Conservation (phyloP, 1,284 basidiomycete genomes). For the Moesziomyces aphidis region DNA sequence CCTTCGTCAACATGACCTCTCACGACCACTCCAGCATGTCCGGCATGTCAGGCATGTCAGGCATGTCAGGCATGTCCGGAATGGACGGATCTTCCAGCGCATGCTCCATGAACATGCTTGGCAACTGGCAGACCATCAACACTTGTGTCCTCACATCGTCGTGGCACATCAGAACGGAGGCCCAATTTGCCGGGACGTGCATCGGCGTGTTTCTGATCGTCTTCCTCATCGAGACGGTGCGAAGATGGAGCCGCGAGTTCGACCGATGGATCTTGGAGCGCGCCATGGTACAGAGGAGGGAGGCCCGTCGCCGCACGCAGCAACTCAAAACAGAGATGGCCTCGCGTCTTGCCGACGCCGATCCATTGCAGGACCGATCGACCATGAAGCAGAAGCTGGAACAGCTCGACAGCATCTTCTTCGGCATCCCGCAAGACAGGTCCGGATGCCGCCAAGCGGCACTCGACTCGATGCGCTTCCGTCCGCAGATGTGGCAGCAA, state of each 20-base stretch:
- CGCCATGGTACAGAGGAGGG: slow-evolving; percentile 23
- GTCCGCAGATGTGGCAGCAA: slow-evolving; percentile 55
- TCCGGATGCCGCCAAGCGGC: slow-evolving; percentile 30
- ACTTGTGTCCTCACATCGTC: slow-evolving; percentile 57
- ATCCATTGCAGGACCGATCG: slow-evolving; percentile 22
- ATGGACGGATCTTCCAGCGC: slow-evolving; percentile 23
- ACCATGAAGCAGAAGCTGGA: slow-evolving; percentile 22
- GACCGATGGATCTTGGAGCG: slow-evolving; percentile 56
- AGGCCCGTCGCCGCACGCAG: slow-evolving; percentile 23
- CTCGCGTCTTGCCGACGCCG: slow-evolving; percentile 14
- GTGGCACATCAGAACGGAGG: slow-evolving; percentile 53
- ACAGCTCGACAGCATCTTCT: slow-evolving; percentile 46
- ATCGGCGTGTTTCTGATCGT: slow-evolving; percentile 60
- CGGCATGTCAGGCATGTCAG: slow-evolving; percentile 30
- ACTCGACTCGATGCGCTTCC: slow-evolving; percentile 39
- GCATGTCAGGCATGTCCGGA: slow-evolving; percentile 28
- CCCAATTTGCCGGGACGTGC: slow-evolving; percentile 60
- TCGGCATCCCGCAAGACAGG: slow-evolving; percentile 23
- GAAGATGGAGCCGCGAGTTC: slow-evolving; percentile 57
- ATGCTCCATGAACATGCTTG: slow-evolving; percentile 51
- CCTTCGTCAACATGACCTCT: slow-evolving; percentile 14
- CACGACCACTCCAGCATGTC: slow-evolving; percentile 35
- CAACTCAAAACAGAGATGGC: slow-evolving; percentile 39
- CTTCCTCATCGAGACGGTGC: slow-evolving; percentile 57
- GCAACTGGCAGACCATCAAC: slow-evolving; percentile 53